A percentile compares a stretch with the other conserved stretches of the same genome.
Evolutionary conservation across 75 land plant species (phyloP).

Genomic region (Chamaecyparis obtusa): DNA sequence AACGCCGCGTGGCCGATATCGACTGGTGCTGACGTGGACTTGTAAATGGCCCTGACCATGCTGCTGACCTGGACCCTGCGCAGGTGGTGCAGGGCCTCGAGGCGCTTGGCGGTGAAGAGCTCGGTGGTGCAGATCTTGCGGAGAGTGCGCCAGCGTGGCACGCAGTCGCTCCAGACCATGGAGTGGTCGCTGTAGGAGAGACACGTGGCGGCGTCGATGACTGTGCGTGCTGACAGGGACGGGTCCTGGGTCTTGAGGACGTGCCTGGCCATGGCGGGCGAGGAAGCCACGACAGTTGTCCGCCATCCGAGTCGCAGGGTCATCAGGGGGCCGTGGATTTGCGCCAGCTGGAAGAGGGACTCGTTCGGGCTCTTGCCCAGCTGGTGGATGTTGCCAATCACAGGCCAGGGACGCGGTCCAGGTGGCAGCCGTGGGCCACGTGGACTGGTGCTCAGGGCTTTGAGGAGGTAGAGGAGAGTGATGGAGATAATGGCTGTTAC

Average conservation of each 20-base stretch:
- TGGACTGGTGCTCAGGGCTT: too few relatives aligned
- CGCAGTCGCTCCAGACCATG: conserved; percentile 26
- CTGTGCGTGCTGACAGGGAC: conserved; percentile 25
- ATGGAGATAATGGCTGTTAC: not conserved
- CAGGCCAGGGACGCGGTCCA: conserved; percentile 32
- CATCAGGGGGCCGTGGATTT: conserved; percentile 36
- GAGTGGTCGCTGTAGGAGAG: conserved; percentile 10
- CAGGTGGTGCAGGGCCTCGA: conserved; percentile 21
- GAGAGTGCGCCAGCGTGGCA: conserved; percentile 46
- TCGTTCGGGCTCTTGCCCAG: conserved; percentile 12
- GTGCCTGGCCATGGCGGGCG: conserved; percentile 25
- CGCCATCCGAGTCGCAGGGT: conserved; percentile 29
- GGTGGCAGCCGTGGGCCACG: not conserved
- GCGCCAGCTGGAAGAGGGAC: conserved; percentile 1
- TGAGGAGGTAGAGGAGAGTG: not conserved
- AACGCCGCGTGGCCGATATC: conserved; percentile 22
- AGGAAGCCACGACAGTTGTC: conserved; percentile 32
- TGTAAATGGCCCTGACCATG: not conserved
- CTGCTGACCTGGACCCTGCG: conserved; percentile 7
- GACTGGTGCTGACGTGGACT: not conserved
- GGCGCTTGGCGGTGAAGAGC: conserved; percentile 34
- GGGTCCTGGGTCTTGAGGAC: conserved; percentile 44
- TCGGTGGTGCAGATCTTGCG: conserved; percentile 35
- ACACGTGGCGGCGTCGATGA: conserved; percentile 27
- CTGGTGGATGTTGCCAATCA: conserved; percentile 25